phyloP scores from a whole-genome alignment of 768 basidiomycete genomes.

The Terana coerulea region DNA sequence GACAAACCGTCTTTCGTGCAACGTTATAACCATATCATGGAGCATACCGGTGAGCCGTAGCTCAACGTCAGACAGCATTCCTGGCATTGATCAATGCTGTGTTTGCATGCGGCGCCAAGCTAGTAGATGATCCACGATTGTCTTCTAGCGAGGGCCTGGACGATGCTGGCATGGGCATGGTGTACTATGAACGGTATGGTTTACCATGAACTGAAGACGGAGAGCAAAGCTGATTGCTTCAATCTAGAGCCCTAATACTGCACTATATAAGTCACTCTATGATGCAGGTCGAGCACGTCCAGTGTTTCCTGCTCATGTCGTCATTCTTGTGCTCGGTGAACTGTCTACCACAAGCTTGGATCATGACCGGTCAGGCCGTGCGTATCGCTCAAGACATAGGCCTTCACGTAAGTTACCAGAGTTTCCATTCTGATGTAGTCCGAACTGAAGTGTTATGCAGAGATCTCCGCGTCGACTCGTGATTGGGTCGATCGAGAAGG shows the following conservation, averaged over 20 bases:
- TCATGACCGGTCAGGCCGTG: slow-evolving; percentile 86
- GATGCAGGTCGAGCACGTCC: slow-evolving; percentile 82
- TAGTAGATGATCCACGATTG: slow-evolving; percentile 72
- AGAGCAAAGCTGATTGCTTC: not conserved
- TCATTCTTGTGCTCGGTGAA: slow-evolving; percentile 91
- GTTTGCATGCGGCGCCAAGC: slow-evolving; percentile 82
- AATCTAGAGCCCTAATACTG: slow-evolving; percentile 72
- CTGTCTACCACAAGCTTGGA: slow-evolving; percentile 92
- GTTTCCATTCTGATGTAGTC: slow-evolving; percentile 4
- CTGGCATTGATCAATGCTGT: slow-evolving; percentile 82
- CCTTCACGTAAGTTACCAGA: slow-evolving; percentile 67
- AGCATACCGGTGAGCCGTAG: slow-evolving; percentile 53
- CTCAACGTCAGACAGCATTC: slow-evolving; percentile 68
- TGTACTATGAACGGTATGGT: slow-evolving; percentile 80
- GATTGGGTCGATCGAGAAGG: slow-evolving; percentile 75
- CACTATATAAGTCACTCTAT: slow-evolving; percentile 91
- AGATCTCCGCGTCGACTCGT: slow-evolving; percentile 76
- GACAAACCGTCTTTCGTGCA: slow-evolving; percentile 81
- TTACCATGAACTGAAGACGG: not conserved
- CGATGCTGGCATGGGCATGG: slow-evolving; percentile 86
- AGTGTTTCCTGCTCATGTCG: slow-evolving; percentile 85
- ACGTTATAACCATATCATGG: slow-evolving; percentile 73
- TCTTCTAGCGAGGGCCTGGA: slow-evolving; percentile 52
- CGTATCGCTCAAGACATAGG: slow-evolving; percentile 89
- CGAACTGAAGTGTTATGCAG: slow-evolving; percentile 34